Evolutionary conservation across 2,329 filamentous ascomycete genomes (phyloP).

Genomic region (Bipolaris gigantea): DNA sequence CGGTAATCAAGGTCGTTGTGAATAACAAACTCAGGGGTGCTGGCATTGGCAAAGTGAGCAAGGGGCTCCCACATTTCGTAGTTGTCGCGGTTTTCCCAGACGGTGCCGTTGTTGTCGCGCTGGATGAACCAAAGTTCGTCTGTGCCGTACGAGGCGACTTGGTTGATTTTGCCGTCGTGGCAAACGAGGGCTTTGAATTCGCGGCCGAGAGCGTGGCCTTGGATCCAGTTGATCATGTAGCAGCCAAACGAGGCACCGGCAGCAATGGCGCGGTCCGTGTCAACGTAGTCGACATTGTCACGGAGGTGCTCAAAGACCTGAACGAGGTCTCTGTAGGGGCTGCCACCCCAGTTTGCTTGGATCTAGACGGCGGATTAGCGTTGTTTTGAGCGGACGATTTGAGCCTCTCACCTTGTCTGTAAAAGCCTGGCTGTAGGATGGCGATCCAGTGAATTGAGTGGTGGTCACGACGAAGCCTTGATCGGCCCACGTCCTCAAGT

Average conservation of each 20-base stretch:
- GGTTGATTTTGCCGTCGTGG: slow-evolving; percentile 80
- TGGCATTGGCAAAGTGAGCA: slow-evolving; percentile 67
- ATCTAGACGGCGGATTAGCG: slow-evolving; percentile 51
- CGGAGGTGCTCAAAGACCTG: slow-evolving; percentile 76
- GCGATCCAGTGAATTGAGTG: slow-evolving; percentile 81
- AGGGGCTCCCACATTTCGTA: slow-evolving; percentile 63
- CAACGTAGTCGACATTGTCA: slow-evolving; percentile 66
- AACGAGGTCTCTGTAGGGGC: slow-evolving; percentile 80
- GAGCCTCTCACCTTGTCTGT: slow-evolving; percentile 59
- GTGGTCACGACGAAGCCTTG: slow-evolving; percentile 81
- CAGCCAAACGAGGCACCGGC: slow-evolving; percentile 62
- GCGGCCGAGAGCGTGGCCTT: slow-evolving; percentile 78
- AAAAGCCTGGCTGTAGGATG: slow-evolving; percentile 77
- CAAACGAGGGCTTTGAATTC: slow-evolving; percentile 86
- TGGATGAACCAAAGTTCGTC: slow-evolving; percentile 58
- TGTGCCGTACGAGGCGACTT: slow-evolving; percentile 51
- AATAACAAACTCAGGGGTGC: slow-evolving; percentile 84
- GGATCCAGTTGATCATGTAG: slow-evolving; percentile 73
- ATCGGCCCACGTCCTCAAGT: slow-evolving; percentile 80
- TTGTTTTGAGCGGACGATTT: not conserved
- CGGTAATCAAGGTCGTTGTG: slow-evolving; percentile 89
- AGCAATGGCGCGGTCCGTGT: slow-evolving; percentile 71
- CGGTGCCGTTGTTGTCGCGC: slow-evolving; percentile 48
- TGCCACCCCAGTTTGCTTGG: slow-evolving; percentile 77
- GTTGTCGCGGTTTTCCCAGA: slow-evolving; percentile 47